Base-by-base conservation (phyloP, 1,284 basidiomycete species). In the Mycena sp. region DNA sequence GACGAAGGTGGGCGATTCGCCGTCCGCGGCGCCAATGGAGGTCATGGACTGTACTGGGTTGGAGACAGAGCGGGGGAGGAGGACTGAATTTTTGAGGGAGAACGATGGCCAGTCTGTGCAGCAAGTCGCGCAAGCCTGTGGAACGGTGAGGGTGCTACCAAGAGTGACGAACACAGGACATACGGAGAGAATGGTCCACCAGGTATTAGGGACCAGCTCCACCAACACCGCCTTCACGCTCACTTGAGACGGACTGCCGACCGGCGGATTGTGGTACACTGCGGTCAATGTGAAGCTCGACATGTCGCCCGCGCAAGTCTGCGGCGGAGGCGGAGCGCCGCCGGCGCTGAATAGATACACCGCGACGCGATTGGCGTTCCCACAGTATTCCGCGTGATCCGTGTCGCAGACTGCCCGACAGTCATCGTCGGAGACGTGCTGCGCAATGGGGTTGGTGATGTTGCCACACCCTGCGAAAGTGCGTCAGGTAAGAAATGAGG, bases 61-160 rank as follows among this genome's bases (percentile, higher is more conserved):
- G 17, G 73, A 72, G 9, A 73, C 65, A 6, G 80, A 79, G 26
- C 74, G 78, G 9, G 78, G 78, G 48, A 73, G 68, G 58, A 80
- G 73, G 38, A 81, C 74, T 12, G 77, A 77, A 60, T 79, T 78
- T 60, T 73, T 68, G 46, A 80, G 59, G 7, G 73, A 72, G 51
- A 77, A 74, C 7, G 70, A 69, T 9, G 77, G 77, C 78, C 76
- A 81, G 52, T 80, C 78, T 14, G 78, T 75, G 70, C 79, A 80
- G 61, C 79, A 80, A 19, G 71, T 72, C 32, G 76, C 52, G 58
- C 79, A 79, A 6, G 76, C 76, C 77, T 79, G n/a, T n/a, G n/a
- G n/a, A n/a, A n/a, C n/a, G n/a, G n/a, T n/a, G n/a, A n/a, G n/a
- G n/a, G n/a, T n/a, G n/a, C n/a, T n/a, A n/a, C n/a, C n/a, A n/a